Conservation (phyloP, 2,329 filamentous ascomycete genomes). For the Hypocrella siamensis region DNA sequence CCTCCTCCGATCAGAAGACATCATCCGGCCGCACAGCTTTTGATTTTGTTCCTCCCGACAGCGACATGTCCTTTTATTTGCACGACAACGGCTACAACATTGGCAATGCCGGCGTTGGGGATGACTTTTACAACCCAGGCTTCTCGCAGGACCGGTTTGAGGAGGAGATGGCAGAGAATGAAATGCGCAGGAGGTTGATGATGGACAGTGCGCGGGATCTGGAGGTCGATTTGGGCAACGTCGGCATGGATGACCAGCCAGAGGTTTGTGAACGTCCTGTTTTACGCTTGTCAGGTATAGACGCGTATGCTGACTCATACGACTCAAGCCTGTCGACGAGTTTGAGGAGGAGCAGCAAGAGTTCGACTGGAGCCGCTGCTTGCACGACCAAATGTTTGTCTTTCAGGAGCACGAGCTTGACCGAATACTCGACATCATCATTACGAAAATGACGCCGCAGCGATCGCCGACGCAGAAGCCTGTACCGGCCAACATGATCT, state of each 20-base stretch:
- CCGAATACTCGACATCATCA: constrained; percentile 83
- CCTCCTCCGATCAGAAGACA: constrained; percentile 90
- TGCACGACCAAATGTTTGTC: constrained; percentile 99
- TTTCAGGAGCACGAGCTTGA: constrained; percentile 92
- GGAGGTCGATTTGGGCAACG: constrained; percentile 88
- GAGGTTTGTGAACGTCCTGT: constrained; percentile 61
- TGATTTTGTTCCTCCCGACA: constrained; percentile 89
- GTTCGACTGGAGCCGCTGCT: constrained; percentile 86
- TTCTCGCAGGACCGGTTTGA: constrained; percentile 90
- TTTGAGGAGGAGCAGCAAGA: constrained; percentile 81
- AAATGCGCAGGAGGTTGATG: constrained; percentile 93
- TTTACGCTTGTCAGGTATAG: no score
- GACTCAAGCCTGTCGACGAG: constrained; percentile 53
- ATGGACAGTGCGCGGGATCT: constrained; percentile 98
- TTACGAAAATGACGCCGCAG: constrained; percentile 96
- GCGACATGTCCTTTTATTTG: constrained; percentile 90
- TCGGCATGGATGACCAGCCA: constrained; percentile 89
- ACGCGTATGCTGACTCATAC: no score
- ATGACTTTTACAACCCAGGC: constrained; percentile 89
- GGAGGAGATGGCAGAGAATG: constrained; percentile 92
- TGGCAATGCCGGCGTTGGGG: constrained; percentile 60
- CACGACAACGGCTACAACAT: constrained; percentile 89
- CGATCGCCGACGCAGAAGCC: constrained; percentile 94
- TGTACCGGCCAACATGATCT: constrained; percentile 92
- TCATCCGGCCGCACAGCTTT: constrained; percentile 87